Evolutionary conservation across 768 basidiomycete genomes (phyloP), one percentile per base, ranked within the genome.

Genomic region (Collybia sp.): DNA sequence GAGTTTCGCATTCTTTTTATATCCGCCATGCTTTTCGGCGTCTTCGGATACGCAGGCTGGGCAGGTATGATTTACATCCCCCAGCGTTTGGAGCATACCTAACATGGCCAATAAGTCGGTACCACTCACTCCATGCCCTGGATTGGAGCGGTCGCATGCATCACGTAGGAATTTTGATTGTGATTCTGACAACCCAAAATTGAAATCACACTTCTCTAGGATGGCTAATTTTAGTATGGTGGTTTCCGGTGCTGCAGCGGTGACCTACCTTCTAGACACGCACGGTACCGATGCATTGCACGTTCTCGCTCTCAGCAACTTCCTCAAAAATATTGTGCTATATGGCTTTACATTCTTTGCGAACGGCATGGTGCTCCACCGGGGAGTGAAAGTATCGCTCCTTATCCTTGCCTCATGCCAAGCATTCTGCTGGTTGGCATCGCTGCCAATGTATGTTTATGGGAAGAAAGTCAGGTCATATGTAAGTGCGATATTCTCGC

Each of bases 31-130:
- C 57, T 73, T 11, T 61, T 71, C 47, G 69, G 70, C 12, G 60
- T 72, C 2, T 68, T 71, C 48, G 73, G 71, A n/a, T 75, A 71
- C 53, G 63, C 64, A 16, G 69, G 71, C 40, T 73, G 72, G 72
- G 71, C 68, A 48, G 66, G 62, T 65, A 44, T 47, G 54, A 25
- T 13, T 41, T 25, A 8, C 3, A 25, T 8, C 25, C 8, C 25
- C 10, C 2, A 37, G 3, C 2, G 4, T 17, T n/a, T 12, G 30
- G 5, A 13, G 6, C 13, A 15, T 44, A 12, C 8, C 20, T n/a
- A 16, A 13, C 19, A 34, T 18, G 6, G 12, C 34, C 33, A 25
- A 6, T 49, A 49, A 67, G 70, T 61, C 52, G 71, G 54, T 8
- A 71, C 65, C 10, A 62, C 61, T 6, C 64, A 69, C 47, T 60